These are phyloP conservation scores for Coniferiporia weirii DNA, from an alignment of 1,284 basidiomycete species.

Conservation along the genomic window DNA sequence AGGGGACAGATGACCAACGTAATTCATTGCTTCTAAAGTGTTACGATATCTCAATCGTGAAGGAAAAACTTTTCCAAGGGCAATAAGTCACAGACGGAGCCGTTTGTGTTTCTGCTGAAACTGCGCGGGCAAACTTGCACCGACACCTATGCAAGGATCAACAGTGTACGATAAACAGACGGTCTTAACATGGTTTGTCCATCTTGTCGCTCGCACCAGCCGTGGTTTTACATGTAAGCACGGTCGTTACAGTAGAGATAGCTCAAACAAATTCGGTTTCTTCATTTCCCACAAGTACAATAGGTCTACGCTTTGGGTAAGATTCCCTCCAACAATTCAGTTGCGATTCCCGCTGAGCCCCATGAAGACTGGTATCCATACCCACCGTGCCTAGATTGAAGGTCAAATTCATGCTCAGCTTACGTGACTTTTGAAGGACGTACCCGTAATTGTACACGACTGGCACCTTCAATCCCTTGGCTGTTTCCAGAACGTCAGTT, in stretches of 20 bases:
- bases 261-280: no score
- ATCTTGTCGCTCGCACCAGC: no score
- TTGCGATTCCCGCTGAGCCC: constrained; percentile 41
- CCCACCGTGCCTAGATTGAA: constrained; percentile 36
- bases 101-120: no score
- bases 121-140: no score
- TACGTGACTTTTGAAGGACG: constrained; percentile 23
- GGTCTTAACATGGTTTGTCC: no score
- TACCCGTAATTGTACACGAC: constrained; percentile 46
- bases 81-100: no score
- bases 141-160: no score
- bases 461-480: constrained; percentile 26
- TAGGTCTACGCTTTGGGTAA: constrained; percentile 19
- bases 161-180: no score
- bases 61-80: no score
- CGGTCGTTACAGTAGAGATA: no score
- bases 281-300: not conserved
- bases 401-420: constrained; percentile 19
- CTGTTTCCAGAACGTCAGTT: constrained; percentile 27
- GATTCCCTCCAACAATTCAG: constrained; percentile 49
- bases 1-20: constrained; percentile 42
- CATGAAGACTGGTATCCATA: constrained; percentile 43
- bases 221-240: no score
- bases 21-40: not conserved
- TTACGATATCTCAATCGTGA: not conserved